These are phyloP conservation scores for Gamarada debralockiae DNA, from an alignment of 495 filamentous ascomycete genomes.

Conservation along the genomic window DNA sequence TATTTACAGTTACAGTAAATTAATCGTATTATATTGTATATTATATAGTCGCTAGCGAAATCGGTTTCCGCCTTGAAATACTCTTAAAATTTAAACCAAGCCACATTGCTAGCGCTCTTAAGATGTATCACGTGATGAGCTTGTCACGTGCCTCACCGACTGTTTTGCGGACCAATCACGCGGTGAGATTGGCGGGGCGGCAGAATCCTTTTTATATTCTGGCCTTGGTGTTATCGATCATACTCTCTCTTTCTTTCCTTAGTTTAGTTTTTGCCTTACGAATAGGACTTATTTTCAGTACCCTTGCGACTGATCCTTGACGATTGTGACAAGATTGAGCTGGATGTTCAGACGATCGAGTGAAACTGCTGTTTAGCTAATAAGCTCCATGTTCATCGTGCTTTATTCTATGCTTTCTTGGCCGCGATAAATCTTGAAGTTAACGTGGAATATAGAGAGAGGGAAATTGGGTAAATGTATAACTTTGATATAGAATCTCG, in stretches of 20 bases:
- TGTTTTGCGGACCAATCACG: no score
- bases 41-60: not conserved
- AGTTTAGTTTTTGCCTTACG: no score
- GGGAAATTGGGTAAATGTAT: not conserved
- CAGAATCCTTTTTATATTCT: no score
- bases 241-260: no score
- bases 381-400: not conserved
- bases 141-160: no score
- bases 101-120: not conserved
- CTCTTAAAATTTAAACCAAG: not conserved
- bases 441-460: not conserved
- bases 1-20: slow-evolving; percentile 6
- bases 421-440: not conserved
- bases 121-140: no score
- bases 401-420: not conserved
- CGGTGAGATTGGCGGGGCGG: no score
- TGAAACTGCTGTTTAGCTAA: not conserved
- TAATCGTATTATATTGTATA: slow-evolving; percentile 3
- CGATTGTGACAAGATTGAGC: no score
- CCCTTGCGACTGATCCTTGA: no score
- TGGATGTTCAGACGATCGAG: not conserved
- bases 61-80: not conserved
- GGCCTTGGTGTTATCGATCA: no score
- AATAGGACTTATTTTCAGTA: no score
- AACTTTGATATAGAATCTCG: not conserved